Conservation (phyloP, 768 basidiomycete species). For the Leccinum disarticulatum region DNA sequence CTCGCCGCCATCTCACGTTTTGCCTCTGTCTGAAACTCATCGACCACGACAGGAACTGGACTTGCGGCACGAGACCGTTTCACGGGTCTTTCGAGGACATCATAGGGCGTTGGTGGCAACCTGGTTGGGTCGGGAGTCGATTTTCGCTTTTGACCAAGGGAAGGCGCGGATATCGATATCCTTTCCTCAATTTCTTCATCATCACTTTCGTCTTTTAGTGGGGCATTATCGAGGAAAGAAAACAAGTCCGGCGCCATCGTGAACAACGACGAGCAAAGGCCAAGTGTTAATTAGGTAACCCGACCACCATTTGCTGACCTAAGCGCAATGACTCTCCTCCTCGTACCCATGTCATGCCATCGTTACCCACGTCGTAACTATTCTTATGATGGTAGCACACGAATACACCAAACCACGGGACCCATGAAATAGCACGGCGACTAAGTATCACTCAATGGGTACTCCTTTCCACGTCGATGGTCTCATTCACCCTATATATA, state of each 20-base stretch:
- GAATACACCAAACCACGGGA: no score
- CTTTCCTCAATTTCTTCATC: constrained; percentile 15
- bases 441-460: no score
- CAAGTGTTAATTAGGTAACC: background rate
- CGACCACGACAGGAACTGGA: constrained; percentile 76
- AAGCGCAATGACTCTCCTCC: no score
- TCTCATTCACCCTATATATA: no score
- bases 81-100: constrained; percentile 34
- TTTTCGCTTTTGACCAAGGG: constrained; percentile 27
- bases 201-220: constrained; percentile 28
- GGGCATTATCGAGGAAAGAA: constrained; percentile 29
- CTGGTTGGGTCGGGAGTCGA: constrained; percentile 11
- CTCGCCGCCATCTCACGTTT: constrained; percentile 89
- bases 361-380: no score
- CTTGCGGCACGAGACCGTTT: constrained; percentile 65
- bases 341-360: no score
- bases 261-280: background rate
- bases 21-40: constrained; percentile 94
- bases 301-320: no score
- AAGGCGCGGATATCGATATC: background rate
- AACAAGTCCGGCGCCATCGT: constrained; percentile 32
- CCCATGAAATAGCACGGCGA: no score
- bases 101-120: constrained; percentile 15
- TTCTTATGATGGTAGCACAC: no score
- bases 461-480: no score